These are phyloP conservation scores for Eutrema salsugineum DNA, from an alignment of 441 rosid species.

Conservation along the genomic window DNA sequence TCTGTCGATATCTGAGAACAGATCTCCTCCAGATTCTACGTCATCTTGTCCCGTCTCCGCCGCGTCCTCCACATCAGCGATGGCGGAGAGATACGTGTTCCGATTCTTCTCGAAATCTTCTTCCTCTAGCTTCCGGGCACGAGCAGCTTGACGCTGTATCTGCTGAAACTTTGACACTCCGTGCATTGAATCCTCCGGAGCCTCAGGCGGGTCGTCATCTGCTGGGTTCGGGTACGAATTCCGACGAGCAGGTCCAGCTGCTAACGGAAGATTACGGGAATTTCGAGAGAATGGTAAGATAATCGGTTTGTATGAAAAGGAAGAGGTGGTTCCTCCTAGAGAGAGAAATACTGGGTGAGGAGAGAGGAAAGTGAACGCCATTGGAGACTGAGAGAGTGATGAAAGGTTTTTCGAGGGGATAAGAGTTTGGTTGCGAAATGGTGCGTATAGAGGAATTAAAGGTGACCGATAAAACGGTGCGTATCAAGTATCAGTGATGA, in stretches of 20 bases:
- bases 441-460: neutral
- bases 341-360: slow-evolving; percentile 35
- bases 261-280: slow-evolving; percentile 3
- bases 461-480: neutral
- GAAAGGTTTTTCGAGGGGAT: slow-evolving; percentile 36
- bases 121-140: slow-evolving; percentile 64
- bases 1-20: slow-evolving; percentile 82
- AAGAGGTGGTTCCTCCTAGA: slow-evolving; percentile 17
- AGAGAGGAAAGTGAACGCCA: slow-evolving; percentile 39
- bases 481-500: neutral
- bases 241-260: slow-evolving; percentile 43
- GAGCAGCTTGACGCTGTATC: slow-evolving; percentile 70
- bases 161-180: slow-evolving; percentile 76
- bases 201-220: slow-evolving; percentile 90
- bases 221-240: slow-evolving; percentile 62
- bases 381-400: slow-evolving; percentile 24
- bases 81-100: slow-evolving; percentile 66
- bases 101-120: slow-evolving; percentile 72
- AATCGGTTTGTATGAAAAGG: slow-evolving; percentile 31
- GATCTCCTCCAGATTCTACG: slow-evolving; percentile 48
- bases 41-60: slow-evolving; percentile 24
- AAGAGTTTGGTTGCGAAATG: slow-evolving; percentile 22
- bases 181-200: slow-evolving; percentile 76
- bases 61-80: slow-evolving; percentile 71
- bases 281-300: slow-evolving; percentile 25